Percentiles rank a stretch among this genome's conserved stretches.
phyloP scores from a whole-genome alignment of 352 stramenopile species.

The Phytophthora cryptogea region DNA sequence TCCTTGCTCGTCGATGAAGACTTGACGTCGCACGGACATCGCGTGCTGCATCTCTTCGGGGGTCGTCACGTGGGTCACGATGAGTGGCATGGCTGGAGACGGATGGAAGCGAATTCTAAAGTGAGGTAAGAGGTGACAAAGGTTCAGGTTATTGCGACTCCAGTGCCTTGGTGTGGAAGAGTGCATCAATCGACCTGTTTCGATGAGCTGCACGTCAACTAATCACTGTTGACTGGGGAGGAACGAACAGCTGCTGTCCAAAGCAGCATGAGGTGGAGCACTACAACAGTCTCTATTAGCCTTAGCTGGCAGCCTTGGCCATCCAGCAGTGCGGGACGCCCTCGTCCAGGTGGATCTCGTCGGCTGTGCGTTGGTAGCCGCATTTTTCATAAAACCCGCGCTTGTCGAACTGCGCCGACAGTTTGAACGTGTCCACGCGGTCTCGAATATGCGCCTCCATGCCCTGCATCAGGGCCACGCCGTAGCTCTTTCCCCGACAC shows the following conservation, averaged over 20 bases:
- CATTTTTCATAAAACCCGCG: conserved; percentile 39
- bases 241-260: background rate
- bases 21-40: conserved; percentile 46
- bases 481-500: conserved; percentile 62
- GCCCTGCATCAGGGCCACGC: conserved; percentile 43
- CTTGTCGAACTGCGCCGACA: conserved; percentile 51
- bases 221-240: background rate
- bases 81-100: conserved; percentile 35
- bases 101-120: conserved; percentile 12
- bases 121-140: conserved; percentile 3
- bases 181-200: conserved; percentile 26
- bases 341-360: conserved; percentile 39
- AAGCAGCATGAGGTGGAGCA: background rate
- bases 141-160: background rate
- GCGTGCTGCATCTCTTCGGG: conserved; percentile 47
- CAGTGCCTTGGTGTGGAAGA: conserved; percentile 1
- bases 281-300: no score
- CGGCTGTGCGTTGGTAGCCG: conserved; percentile 28
- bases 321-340: conserved; percentile 43
- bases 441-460: conserved; percentile 37
- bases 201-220: conserved; percentile 20
- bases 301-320: conserved; percentile 28
- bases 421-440: conserved; percentile 40
- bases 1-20: conserved; percentile 69
- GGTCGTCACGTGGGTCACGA: conserved; percentile 48